These are phyloP conservation scores for Leptographium wingfieldii DNA, from an alignment of 2,329 filamentous ascomycete species.

Conservation along the genomic window DNA sequence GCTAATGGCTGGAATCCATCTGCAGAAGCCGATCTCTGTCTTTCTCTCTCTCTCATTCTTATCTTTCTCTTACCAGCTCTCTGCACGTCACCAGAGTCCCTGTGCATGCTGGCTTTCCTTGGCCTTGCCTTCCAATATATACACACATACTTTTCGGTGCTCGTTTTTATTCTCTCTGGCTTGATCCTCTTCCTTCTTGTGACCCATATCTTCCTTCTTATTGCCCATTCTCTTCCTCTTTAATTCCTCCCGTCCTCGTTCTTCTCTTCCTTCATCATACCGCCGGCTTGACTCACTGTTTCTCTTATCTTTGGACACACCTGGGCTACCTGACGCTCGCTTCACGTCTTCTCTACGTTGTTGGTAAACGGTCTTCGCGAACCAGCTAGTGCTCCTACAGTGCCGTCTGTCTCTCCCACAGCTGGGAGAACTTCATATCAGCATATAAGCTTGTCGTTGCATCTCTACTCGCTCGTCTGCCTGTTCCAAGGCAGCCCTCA, in stretches of 20 bases:
- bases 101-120: background rate
- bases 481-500: background rate
- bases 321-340: background rate
- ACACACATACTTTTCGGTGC: background rate
- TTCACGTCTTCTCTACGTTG: background rate
- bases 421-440: background rate
- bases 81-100: background rate
- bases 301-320: background rate
- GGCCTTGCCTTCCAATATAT: background rate
- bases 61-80: background rate
- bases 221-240: background rate
- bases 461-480: background rate
- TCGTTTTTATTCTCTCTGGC: background rate
- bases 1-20: background rate
- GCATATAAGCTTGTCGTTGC: background rate
- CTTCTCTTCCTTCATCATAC: slow-evolving; percentile 1
- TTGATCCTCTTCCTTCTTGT: background rate
- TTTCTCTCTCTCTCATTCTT: background rate
- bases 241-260: background rate
- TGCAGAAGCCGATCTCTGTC: background rate
- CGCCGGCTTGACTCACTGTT: background rate
- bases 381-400: no score
- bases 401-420: background rate
- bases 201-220: background rate
- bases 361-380: background rate